phyloP scores from a whole-genome alignment of 2,329 filamentous ascomycete genomes.

The Pyrenophora seminiperda region DNA sequence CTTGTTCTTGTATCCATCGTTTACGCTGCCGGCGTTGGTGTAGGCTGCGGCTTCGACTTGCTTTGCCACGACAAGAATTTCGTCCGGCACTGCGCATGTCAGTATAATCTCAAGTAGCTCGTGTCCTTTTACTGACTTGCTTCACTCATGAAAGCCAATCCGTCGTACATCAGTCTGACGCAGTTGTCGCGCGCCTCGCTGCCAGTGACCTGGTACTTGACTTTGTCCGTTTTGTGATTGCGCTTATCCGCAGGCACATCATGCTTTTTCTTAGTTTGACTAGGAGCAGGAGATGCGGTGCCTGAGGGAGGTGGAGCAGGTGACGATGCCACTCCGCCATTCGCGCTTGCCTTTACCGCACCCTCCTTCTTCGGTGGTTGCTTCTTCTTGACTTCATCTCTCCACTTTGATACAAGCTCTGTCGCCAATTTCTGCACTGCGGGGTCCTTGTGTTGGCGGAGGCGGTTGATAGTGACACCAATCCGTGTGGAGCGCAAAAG shows the following conservation, averaged over 20 bases:
- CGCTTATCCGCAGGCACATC: constrained; percentile 73
- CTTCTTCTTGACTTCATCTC: constrained; percentile 70
- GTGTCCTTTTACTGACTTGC: constrained; percentile 46
- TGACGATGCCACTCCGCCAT: constrained; percentile 37
- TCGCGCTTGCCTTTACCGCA: constrained; percentile 28
- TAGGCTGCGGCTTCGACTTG: constrained; percentile 80
- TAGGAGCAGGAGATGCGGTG: constrained; percentile 56
- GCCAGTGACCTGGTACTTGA: constrained; percentile 77
- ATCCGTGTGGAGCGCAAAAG: constrained; percentile 89
- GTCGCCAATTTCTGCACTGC: constrained; percentile 74
- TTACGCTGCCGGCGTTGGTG: constrained; percentile 70
- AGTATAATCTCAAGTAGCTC: constrained; percentile 19
- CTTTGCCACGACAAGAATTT: constrained; percentile 69
- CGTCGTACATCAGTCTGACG: constrained; percentile 92
- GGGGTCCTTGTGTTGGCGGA: constrained; percentile 77
- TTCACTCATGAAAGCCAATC: constrained; percentile 73
- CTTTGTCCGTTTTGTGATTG: constrained; percentile 78
- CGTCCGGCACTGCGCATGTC: constrained; percentile 57
- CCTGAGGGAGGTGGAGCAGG: constrained; percentile 45
- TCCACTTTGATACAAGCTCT: constrained; percentile 88
- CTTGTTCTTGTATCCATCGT: constrained; percentile 79
- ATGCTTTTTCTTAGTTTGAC: constrained; percentile 59
- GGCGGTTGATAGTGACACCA: constrained; percentile 85
- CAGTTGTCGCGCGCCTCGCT: constrained; percentile 78
- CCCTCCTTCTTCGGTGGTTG: constrained; percentile 34